Conservation (phyloP, 1,139 yeast genomes). For the Suhomyces wounanorum region DNA sequence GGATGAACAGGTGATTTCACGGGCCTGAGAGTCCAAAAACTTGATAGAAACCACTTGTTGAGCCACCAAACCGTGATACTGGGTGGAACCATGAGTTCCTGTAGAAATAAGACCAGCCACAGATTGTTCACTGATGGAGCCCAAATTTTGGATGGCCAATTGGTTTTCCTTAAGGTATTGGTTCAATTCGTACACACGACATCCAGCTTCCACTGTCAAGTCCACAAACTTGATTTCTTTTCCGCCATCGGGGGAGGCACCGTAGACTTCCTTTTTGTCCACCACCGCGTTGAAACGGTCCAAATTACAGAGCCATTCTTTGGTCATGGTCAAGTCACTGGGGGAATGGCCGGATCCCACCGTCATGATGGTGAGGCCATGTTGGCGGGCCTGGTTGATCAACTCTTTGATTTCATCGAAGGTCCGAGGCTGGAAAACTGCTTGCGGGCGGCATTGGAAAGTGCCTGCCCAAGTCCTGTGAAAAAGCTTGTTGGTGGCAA, state of each 20-base stretch:
- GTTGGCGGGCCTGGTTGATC: conserved; percentile 62
- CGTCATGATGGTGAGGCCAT: conserved; percentile 70
- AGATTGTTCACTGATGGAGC: conserved; percentile 92
- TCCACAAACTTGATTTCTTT: conserved; percentile 72
- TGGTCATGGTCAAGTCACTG: conserved; percentile 83
- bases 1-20: conserved; percentile 69
- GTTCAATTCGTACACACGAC: conserved; percentile 77
- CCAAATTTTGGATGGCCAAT: conserved; percentile 86
- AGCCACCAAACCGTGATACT: conserved; percentile 86
- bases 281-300: conserved; percentile 69
- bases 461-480: conserved; percentile 94
- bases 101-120: conserved; percentile 93
- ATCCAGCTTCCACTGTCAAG: conserved; percentile 90
- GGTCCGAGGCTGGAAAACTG: conserved; percentile 72
- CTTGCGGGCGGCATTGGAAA: conserved; percentile 71
- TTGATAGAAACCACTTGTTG: conserved; percentile 83
- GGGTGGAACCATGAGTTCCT: conserved; percentile 96
- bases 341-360: conserved; percentile 98
- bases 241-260: conserved; percentile 38
- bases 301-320: conserved; percentile 85
- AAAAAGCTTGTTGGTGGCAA: conserved; percentile 38
- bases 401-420: conserved; percentile 64
- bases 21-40: conserved; percentile 72
- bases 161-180: conserved; percentile 61
- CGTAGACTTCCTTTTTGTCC: conserved; percentile 39